phyloP scores from a whole-genome alignment of 768 basidiomycete genomes.

The Russula sp. region DNA sequence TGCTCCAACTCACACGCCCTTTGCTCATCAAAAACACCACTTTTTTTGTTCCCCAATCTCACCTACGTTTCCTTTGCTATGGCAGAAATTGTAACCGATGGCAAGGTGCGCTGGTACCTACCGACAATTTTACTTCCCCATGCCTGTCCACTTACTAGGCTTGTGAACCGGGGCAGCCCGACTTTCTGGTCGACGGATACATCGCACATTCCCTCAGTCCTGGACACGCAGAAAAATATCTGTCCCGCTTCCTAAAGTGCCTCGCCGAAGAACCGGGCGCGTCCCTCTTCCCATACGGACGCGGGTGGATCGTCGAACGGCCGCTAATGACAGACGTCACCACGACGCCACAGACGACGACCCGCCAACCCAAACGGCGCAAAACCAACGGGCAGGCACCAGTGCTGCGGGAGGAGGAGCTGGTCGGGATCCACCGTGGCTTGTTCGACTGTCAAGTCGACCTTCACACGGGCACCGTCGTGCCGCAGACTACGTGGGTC shows the following conservation, averaged over 20 bases:
- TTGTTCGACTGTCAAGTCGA: conserved; percentile 5
- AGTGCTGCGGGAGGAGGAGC: not conserved
- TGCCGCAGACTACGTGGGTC: conserved; percentile 11
- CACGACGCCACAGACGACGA: not conserved
- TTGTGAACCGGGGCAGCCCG: not conserved
- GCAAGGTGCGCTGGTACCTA: not conserved
- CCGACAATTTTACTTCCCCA: not conserved
- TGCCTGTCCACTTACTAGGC: not conserved
- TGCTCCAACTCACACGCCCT: not conserved
- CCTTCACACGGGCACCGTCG: conserved; percentile 6
- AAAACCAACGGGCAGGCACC: not conserved
- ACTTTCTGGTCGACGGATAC: conserved; percentile 9
- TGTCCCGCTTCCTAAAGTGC: not conserved
- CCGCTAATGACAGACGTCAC: not conserved
- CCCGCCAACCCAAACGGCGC: not conserved
- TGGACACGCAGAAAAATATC: not conserved
- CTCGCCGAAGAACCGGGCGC: not conserved
- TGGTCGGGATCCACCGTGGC: not conserved
- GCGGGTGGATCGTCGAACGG: not conserved
- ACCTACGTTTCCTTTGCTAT: not conserved
- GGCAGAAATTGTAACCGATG: not conserved
- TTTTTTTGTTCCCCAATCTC: not conserved
- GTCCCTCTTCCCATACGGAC: not conserved
- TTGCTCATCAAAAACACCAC: not conserved
- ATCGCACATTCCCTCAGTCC: conserved; percentile 3